Percentiles rank a stretch among this genome's conserved stretches.
Evolutionary conservation across 2,329 filamentous ascomycete genomes (phyloP).

Genomic region (Pseudocercospora vitis): DNA sequence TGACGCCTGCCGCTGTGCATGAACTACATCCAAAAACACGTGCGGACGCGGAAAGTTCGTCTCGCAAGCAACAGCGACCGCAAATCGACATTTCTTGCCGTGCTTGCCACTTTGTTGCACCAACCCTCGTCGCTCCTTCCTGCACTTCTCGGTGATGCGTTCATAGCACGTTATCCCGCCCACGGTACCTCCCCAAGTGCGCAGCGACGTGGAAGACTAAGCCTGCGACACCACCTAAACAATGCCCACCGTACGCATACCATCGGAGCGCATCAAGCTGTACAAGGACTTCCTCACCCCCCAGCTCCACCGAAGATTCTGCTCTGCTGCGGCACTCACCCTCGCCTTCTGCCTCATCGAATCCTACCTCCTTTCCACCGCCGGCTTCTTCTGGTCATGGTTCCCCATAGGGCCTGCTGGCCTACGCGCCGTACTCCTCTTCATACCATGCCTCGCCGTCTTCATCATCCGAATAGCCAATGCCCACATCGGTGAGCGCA

Average conservation of each 20-base stretch:
- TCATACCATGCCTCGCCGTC: conserved; percentile 71
- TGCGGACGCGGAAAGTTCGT: conserved; percentile 1
- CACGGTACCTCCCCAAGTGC: neutral
- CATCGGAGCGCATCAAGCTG: conserved; percentile 48
- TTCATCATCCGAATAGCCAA: conserved; percentile 75
- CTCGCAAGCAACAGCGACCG: neutral
- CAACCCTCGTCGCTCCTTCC: neutral
- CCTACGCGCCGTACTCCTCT: conserved; percentile 72
- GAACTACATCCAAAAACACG: conserved; percentile 1
- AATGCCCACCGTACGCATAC: conserved; percentile 40
- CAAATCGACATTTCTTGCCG: neutral
- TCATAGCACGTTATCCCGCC: conserved; percentile 1
- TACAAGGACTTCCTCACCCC: conserved; percentile 93
- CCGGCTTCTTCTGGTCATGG: conserved; percentile 70
- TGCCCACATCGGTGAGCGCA: conserved; percentile 52
- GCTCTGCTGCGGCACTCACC: conserved; percentile 69
- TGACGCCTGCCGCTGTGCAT: neutral
- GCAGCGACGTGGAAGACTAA: no score
- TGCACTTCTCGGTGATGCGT: neutral
- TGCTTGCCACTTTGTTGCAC: no score
- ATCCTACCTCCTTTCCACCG: conserved; percentile 69
- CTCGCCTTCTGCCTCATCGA: conserved; percentile 71
- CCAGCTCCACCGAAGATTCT: conserved; percentile 81
- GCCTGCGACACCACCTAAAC: conserved; percentile 17
- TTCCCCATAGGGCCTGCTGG: conserved; percentile 77